Conservation (phyloP, 495 filamentous ascomycete genomes). For the Hypoxylon crocopeplum region DNA sequence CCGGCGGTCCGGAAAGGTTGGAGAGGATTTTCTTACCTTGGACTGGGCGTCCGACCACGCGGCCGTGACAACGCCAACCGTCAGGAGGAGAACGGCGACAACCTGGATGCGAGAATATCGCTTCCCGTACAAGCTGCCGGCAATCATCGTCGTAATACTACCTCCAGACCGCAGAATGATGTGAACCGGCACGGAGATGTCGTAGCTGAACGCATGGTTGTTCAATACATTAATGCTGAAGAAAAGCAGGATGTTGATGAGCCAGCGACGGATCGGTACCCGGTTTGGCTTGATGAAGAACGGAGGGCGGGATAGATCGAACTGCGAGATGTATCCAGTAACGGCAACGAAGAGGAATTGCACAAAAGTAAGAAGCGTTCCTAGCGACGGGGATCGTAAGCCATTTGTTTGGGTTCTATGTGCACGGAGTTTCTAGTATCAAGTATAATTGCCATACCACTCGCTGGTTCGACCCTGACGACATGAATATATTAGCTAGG, state of each 20-base stretch:
- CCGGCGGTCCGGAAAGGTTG: background rate
- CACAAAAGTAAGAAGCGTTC: slow-evolving; percentile 89
- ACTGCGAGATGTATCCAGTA: slow-evolving; percentile 77
- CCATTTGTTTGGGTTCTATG: slow-evolving; percentile 9
- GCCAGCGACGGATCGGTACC: slow-evolving; percentile 86
- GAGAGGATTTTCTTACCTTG: slow-evolving; percentile 63
- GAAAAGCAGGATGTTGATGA: slow-evolving; percentile 88
- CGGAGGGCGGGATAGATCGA: slow-evolving; percentile 62
- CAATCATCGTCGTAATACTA: slow-evolving; percentile 89
- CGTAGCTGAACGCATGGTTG: slow-evolving; percentile 97
- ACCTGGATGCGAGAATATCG: slow-evolving; percentile 82
- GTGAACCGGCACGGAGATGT: slow-evolving; percentile 94
- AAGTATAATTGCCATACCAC: slow-evolving; percentile 52
- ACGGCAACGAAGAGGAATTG: slow-evolving; percentile 88
- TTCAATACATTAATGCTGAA: slow-evolving; percentile 92
- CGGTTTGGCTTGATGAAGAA: slow-evolving; percentile 76
- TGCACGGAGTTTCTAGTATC: background rate
- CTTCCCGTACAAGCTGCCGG: slow-evolving; percentile 85
- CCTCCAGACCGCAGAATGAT: slow-evolving; percentile 96
- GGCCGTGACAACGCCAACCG: slow-evolving; percentile 81
- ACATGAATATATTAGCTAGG: slow-evolving; percentile 32
- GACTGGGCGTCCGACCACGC: slow-evolving; percentile 86
- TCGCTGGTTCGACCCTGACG: slow-evolving; percentile 64
- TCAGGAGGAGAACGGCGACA: slow-evolving; percentile 78
- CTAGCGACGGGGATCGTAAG: slow-evolving; percentile 48